Evolutionary conservation across 129 eudicot genomes (phyloP), one percentile per base, ranked within the genome.

Genomic region (Centella asiatica): DNA sequence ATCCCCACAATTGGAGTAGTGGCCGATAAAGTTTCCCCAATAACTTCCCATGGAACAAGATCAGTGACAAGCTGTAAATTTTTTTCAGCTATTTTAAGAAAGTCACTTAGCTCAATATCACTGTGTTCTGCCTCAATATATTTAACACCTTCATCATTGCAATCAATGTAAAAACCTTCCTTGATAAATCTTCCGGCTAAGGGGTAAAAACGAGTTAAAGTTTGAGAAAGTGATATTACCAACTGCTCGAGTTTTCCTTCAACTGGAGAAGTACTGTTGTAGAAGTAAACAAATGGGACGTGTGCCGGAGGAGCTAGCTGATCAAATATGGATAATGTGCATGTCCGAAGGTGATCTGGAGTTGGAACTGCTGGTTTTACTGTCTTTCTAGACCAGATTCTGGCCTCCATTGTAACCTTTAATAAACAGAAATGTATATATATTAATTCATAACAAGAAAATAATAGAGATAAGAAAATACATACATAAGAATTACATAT

Each of bases 311-410:
- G 65, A 53, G 72, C 53, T 3, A 68, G 32, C 18, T 74, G 69
- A 40, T 74, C 79, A 4, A 74, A 22, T 24, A 67, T 44, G 18
- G 74, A 50, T 1, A 68, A 13, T 25, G 54, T 67, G 37, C 27
- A 36, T 14, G 15, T 39, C 37, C 32, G 64, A 5, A 52, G 69
- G 49, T 74, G 74, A 15, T 45, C 57, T 6, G 69, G 69, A 47
- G 74, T 74, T 25, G 79, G 65, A 28, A 27, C 64, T 42, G 79
- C 69, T 44, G 79, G 79, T 25, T 67, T 74, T 22, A 74, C 45
- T 29, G 52, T 10, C 29, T 68, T 54, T 0, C 26, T 66, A 3
- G 64, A 27, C n/a, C 37, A 20, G 25, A 68, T 61, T 31, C 42
- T 65, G 23, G 69, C 47, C 25, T 68, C 48, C 74, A 67, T 69